Percentiles rank a stretch among this genome's conserved stretches.
These are phyloP conservation scores for Lagerstroemia speciosa DNA, from an alignment of 345 rosid species.

Conservation along the genomic window DNA sequence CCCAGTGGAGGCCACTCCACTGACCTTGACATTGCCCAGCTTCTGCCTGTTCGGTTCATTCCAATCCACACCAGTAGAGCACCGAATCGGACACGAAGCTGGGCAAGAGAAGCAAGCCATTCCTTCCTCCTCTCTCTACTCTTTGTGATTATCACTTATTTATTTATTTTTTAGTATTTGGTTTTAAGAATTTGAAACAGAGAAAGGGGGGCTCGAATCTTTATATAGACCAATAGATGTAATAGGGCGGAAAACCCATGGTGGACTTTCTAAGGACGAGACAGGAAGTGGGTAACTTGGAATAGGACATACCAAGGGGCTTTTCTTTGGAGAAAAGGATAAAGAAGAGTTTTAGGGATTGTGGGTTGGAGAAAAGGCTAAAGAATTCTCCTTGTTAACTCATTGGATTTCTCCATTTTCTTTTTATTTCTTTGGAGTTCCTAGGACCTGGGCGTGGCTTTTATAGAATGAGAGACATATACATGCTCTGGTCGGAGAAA, in stretches of 20 bases:
- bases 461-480: background rate
- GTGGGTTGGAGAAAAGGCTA: too few relatives aligned
- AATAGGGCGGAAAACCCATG: constrained; percentile 13
- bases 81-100: constrained; percentile 12
- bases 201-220: constrained; percentile 12
- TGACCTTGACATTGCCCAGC: constrained; percentile 19
- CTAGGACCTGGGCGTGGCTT: background rate
- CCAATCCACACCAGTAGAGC: constrained; percentile 12
- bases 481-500: background rate
- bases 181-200: constrained; percentile 20
- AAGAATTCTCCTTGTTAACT: too few relatives aligned
- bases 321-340: background rate
- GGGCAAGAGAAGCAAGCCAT: constrained; percentile 23
- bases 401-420: background rate
- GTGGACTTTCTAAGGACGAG: background rate
- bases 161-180: background rate
- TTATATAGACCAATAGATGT: constrained; percentile 26
- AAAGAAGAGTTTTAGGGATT: background rate
- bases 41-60: constrained; percentile 21
- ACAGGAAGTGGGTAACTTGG: background rate
- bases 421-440: background rate
- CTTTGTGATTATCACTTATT: background rate
- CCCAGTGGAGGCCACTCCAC: constrained; percentile 10
- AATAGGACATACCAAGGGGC: constrained; percentile 8
- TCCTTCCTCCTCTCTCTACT: background rate